Conservation (phyloP, 2,329 filamentous ascomycete species). For the Diplodia seriata region DNA sequence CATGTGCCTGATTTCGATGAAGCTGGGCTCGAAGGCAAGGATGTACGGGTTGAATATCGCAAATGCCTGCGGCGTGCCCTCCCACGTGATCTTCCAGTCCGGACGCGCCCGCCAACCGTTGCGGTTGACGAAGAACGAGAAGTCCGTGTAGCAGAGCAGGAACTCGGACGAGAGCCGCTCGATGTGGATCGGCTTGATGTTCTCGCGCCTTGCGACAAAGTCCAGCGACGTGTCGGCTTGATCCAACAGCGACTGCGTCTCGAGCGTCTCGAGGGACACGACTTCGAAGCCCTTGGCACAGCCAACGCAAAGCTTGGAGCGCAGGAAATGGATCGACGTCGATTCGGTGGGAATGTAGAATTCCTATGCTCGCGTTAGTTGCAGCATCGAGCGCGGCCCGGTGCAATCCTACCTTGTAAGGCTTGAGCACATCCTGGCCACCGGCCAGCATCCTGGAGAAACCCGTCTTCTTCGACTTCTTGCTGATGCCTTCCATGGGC, state of each 20-base stretch:
- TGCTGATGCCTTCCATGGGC: slow-evolving; percentile 91
- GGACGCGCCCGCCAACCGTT: slow-evolving; percentile 96
- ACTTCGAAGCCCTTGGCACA: slow-evolving; percentile 97
- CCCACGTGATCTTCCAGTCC: slow-evolving; percentile 98
- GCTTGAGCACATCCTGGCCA: slow-evolving; percentile 92
- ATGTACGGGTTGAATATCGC: slow-evolving; percentile 97
- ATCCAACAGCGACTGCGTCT: slow-evolving; percentile 94
- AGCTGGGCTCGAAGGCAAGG: slow-evolving; percentile 94
- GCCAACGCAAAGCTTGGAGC: slow-evolving; percentile 94
- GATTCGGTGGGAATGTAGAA: slow-evolving; percentile 99
- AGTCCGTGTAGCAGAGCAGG: slow-evolving; percentile 96
- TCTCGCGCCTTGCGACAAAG: slow-evolving; percentile 93
- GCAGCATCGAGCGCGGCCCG: background rate
- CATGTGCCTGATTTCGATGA: slow-evolving; percentile 95
- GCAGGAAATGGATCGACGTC: slow-evolving; percentile 97
- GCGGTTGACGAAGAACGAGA: slow-evolving; percentile 98
- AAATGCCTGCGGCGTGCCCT: slow-evolving; percentile 89
- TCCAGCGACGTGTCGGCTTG: slow-evolving; percentile 98
- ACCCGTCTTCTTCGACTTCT: slow-evolving; percentile 94
- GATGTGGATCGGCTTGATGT: slow-evolving; percentile 93
- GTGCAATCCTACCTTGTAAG: slow-evolving; percentile 71
- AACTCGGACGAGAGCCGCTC: slow-evolving; percentile 97
- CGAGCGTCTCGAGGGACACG: slow-evolving; percentile 94
- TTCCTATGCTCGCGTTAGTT: slow-evolving; percentile 62
- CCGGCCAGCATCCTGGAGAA: slow-evolving; percentile 94